Percentiles rank a stretch among this genome's conserved stretches.
Conservation (phyloP, 2,329 filamentous ascomycete genomes). For the Sporothrix curviconia region DNA sequence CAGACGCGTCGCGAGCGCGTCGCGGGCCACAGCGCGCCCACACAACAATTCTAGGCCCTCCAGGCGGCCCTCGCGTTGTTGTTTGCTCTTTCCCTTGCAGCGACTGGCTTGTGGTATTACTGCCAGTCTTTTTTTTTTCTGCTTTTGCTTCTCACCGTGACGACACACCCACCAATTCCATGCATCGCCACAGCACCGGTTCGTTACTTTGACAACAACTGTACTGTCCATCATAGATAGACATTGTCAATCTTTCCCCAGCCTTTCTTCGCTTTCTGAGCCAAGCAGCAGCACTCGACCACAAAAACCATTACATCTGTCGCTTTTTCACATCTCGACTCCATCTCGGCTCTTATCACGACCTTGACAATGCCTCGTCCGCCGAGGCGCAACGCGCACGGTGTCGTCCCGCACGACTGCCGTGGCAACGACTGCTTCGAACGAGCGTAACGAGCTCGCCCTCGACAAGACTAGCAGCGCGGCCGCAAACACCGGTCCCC, state of each 20-base stretch:
- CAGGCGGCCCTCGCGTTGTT: slow-evolving; percentile 2
- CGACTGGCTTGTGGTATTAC: too few relatives aligned
- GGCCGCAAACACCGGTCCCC: slow-evolving; percentile 24
- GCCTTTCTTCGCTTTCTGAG: not conserved
- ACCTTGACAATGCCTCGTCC: slow-evolving; percentile 22
- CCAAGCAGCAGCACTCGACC: not conserved
- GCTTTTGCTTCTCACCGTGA: not conserved
- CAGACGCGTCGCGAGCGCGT: slow-evolving; percentile 10
- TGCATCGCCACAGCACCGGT: not conserved
- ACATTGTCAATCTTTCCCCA: not conserved
- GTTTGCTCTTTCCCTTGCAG: not conserved
- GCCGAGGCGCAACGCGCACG: slow-evolving; percentile 17
- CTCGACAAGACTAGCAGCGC: slow-evolving; percentile 5
- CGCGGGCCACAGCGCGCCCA: not conserved
- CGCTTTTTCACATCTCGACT: too few relatives aligned
- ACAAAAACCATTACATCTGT: not conserved
- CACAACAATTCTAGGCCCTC: not conserved
- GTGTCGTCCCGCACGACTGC: slow-evolving; percentile 10
- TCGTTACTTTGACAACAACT: not conserved
- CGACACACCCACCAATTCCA: not conserved
- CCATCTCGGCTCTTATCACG: too few relatives aligned
- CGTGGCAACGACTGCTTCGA: not conserved
- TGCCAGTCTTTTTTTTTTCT: not conserved
- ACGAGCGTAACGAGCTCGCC: not conserved
- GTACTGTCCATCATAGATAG: too few relatives aligned